Evolutionary conservation across 2,329 filamentous ascomycete species (phyloP), one percentile per base, ranked within the genome.

Genomic region (Aspergillus neotritici): DNA sequence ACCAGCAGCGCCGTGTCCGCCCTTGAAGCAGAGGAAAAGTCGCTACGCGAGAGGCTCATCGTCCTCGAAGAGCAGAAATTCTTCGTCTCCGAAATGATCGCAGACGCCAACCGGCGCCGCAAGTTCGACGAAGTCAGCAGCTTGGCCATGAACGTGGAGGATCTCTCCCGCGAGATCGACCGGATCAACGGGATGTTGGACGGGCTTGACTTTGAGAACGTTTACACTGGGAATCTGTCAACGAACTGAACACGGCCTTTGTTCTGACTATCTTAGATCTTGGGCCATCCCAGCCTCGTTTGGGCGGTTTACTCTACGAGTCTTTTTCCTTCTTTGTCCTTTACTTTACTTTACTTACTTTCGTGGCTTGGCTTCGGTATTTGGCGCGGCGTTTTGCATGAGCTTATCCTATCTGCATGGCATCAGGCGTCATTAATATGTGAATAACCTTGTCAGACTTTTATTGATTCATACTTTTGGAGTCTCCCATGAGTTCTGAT

Each of bases 11-110:
- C 74, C 11, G 70, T 85, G 11, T 83, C 80, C 0, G 79, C 79
- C 2, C 69, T 94, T 4, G 89, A 94, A 64, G 79, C 78, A 0
- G 88, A 95, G 61, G 89, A 95, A 64, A 91, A 87, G 61, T 80
- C 87, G 14, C 70, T 94, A 1, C 79, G 85, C 12, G 89, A 95
- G 57, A 75, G 82, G 4, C 70, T 95, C 10, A 85, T 93, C 25
- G 83, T 96, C 5, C 74, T 96, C 1, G 88, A 95, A 63, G 90
- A 96, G 67, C 90, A 96, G 64, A 84, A 83, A 51, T 94, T 94
- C 66, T 81, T 95, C 67, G 88, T 96, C 0, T 80, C 83, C 31
- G 82, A 87, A 54, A 94, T 94, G 88, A 80, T 94, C 34, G 79
- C 79, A 6, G 80, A 83, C 47, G 87, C 89, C 0, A 84, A 83